Conservation (phyloP, 2,329 filamentous ascomycete species). For the Catunica adiposa region DNA sequence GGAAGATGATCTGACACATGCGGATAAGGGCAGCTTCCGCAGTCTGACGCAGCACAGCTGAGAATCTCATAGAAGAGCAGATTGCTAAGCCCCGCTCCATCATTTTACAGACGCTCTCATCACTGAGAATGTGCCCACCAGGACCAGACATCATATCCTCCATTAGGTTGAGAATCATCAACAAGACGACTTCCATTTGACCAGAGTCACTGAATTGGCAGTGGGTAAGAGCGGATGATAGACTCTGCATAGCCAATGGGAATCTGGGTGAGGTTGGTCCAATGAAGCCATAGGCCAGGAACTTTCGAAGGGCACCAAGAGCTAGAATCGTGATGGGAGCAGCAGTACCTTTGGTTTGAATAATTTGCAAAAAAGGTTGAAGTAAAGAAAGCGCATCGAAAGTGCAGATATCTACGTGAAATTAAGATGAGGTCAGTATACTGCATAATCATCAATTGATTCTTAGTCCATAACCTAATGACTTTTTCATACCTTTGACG, state of each 20-base stretch:
- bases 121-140: conserved; percentile 81
- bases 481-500: conserved; percentile 47
- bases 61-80: conserved; percentile 85
- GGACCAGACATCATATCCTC: conserved; percentile 94
- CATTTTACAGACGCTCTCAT: conserved; percentile 98
- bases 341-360: conserved; percentile 88
- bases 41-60: conserved; percentile 74
- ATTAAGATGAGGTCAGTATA: neutral
- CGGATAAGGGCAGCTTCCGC: conserved; percentile 95
- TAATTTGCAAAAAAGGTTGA: conserved; percentile 89
- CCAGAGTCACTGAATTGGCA: conserved; percentile 92
- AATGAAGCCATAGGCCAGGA: conserved; percentile 88
- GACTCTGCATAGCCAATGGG: conserved; percentile 77
- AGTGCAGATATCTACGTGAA: conserved; percentile 51
- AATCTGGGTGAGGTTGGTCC: conserved; percentile 72
- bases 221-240: conserved; percentile 90
- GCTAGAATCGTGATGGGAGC: conserved; percentile 92
- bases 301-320: conserved; percentile 85
- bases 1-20: conserved; percentile 98
- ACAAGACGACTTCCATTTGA: conserved; percentile 84
- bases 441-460: too few relatives aligned
- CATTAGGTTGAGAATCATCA: conserved; percentile 93
- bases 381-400: conserved; percentile 85
- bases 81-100: conserved; percentile 97
- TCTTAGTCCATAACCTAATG: too few relatives aligned